Evolutionary conservation across 2,329 filamentous ascomycete genomes (phyloP).

Genomic region (Fusarium proliferatum): DNA sequence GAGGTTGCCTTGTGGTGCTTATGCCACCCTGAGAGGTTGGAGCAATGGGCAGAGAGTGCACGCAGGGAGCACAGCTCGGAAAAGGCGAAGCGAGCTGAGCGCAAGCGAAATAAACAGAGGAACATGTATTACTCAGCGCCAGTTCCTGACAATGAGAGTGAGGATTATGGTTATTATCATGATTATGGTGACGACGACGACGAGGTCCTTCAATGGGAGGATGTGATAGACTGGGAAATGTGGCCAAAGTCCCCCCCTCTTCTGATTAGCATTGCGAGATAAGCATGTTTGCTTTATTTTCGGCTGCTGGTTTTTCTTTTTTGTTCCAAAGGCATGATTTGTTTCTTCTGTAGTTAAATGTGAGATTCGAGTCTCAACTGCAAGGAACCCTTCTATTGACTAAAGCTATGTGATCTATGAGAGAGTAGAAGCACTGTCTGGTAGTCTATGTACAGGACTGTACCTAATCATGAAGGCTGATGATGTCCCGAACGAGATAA

Average conservation of each 20-base stretch:
- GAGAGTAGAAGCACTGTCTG: neutral
- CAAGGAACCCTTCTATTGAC: neutral
- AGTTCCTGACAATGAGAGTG: neutral
- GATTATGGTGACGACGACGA: neutral
- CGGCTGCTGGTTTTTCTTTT: accelerated
- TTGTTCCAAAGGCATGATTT: neutral
- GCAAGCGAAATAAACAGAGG: neutral
- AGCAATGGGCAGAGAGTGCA: neutral
- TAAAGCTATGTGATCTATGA: neutral
- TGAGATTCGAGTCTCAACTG: neutral
- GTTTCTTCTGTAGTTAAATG: neutral
- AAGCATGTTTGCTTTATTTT: neutral
- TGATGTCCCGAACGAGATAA: neutral
- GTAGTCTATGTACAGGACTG: neutral
- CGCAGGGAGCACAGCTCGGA: neutral
- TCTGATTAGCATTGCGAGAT: neutral
- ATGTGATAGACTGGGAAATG: constrained; percentile 7
- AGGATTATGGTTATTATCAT: neutral
- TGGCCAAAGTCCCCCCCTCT: constrained; percentile 17
- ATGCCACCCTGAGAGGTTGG: neutral
- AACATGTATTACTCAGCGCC: neutral
- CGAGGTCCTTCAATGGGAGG: constrained; percentile 16
- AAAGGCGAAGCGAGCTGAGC: neutral
- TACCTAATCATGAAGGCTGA: neutral
- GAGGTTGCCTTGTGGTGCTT: constrained; percentile 4